Evolutionary conservation across 768 basidiomycete genomes (phyloP), one percentile per base, ranked within the genome.

Genomic region (Pleurotus salmoneostramineus): DNA sequence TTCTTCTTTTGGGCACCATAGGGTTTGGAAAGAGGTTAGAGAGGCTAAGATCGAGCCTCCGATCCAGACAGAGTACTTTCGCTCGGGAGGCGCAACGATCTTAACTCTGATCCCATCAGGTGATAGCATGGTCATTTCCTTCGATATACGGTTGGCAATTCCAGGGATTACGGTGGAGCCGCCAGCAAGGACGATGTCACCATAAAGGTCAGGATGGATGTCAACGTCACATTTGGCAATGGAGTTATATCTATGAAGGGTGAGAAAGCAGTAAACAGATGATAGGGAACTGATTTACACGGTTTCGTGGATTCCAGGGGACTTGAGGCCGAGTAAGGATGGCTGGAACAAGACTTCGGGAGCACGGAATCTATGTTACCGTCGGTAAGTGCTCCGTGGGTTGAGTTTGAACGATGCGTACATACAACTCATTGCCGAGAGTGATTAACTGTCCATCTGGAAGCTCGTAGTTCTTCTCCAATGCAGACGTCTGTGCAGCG

Each of bases 91-190:
- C 60, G 93, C 91, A 59, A 93, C 89, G 57, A 95, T 93, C 85
- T 93, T 94, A 77, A 94, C 88, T 27, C 21, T 27, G 21, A 27
- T 27, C 21, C 21, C 21, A 27, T 27, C 21, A 27, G 21, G 21
- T 27, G 21, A 27, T 27, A 27, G 21, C 21, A 27, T 27, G 21
- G 89, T 89, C 70, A 96, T 79, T 77, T 96, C 93, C 81, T 93
- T 94, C 73, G 93, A 90, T 91, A 96, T 92, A 67, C 94, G 89
- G 74, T 96, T 94, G 64, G 93, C 85, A 66, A 96, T 95, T 79
- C 93, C 94, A 64, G 91, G 87, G 89, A 94, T 95, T 93, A 95
- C 95, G 68, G 92, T 94, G 61, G 91, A 91, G 69, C 93, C 93
- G 68, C 93, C 93, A 56, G 89, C 91, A 60, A 93, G 82, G 57